These are phyloP conservation scores for Tylopilus plumbeoviolaceoides DNA, from an alignment of 768 basidiomycete genomes.

Conservation along the genomic window DNA sequence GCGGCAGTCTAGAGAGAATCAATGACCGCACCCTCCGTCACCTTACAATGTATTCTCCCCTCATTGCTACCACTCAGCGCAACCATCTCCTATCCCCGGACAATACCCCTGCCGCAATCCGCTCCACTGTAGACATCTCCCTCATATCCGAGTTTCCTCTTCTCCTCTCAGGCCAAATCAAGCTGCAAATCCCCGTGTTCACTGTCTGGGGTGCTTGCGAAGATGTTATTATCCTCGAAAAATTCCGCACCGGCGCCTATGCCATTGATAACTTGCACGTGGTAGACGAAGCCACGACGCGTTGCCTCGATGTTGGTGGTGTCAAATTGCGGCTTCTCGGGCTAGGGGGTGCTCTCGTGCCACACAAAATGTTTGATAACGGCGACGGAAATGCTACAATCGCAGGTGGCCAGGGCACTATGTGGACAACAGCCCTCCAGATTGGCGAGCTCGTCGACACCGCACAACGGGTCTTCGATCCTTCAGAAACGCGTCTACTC, in stretches of 20 bases:
- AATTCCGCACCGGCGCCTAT: conserved; percentile 81
- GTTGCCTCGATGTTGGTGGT: conserved; percentile 86
- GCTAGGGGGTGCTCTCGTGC: conserved; percentile 90
- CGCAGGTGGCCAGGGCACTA: conserved; percentile 95
- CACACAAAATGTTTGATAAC: conserved; percentile 93
- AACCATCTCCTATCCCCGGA: conserved; percentile 72
- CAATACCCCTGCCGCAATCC: conserved; percentile 63
- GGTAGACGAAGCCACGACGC: conserved; percentile 94
- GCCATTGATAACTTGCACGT: conserved; percentile 86
- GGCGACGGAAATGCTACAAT: conserved; percentile 95
- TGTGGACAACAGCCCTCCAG: conserved; percentile 98
- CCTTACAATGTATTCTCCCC: conserved; percentile 93
- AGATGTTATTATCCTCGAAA: conserved; percentile 90
- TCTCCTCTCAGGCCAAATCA: conserved; percentile 85
- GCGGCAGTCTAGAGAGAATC: conserved; percentile 79
- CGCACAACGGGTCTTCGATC: conserved; percentile 89
- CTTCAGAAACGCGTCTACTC: conserved; percentile 89
- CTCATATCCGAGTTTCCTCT: conserved; percentile 93
- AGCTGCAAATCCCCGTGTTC: conserved; percentile 89
- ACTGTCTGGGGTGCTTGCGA: conserved; percentile 98
- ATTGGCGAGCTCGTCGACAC: conserved; percentile 98
- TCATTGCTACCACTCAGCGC: conserved; percentile 81
- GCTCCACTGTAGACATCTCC: conserved; percentile 68
- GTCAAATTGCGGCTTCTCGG: conserved; percentile 93
- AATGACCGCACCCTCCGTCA: conserved; percentile 95